phyloP scores from a whole-genome alignment of 805 yeast species.

The Tetrapisispora fleetii region DNA sequence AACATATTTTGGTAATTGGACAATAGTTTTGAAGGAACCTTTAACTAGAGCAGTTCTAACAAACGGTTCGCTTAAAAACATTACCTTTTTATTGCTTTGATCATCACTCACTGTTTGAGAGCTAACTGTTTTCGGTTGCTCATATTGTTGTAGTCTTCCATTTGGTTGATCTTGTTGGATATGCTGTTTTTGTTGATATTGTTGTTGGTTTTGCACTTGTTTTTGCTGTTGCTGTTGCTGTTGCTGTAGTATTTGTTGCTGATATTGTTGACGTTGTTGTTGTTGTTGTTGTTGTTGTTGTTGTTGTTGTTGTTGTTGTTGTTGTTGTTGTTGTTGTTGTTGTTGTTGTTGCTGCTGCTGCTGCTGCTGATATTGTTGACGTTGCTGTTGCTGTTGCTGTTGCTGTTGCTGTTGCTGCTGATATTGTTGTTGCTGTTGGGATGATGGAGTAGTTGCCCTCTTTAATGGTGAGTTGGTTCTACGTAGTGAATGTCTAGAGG shows the following conservation, averaged over 20 bases:
- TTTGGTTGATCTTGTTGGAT: background rate
- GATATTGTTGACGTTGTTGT: constrained; percentile 1
- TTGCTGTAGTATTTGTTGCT: constrained; percentile 11
- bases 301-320: constrained; percentile 14
- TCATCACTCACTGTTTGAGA: constrained; percentile 7
- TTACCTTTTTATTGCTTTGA: constrained; percentile 21
- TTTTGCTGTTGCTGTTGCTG: constrained; percentile 10
- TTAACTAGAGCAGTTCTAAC: constrained; percentile 90
- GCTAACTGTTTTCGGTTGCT: constrained; percentile 8
- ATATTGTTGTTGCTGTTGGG: constrained; percentile 9
- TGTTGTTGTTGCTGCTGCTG: constrained; percentile 7
- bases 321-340: constrained; percentile 4
- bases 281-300: constrained; percentile 14
- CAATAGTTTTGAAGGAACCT: constrained; percentile 93
- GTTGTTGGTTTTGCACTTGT: constrained; percentile 4
- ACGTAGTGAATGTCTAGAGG: constrained; percentile 39
- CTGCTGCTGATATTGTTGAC: constrained; percentile 3
- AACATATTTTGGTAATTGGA: constrained; percentile 88
- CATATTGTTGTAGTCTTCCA: constrained; percentile 12
- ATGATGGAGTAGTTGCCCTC: constrained; percentile 10
- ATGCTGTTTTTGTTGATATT: constrained; percentile 7
- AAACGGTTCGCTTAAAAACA: constrained; percentile 86
- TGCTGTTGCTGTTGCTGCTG: constrained; percentile 14
- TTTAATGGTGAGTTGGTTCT: constrained; percentile 24
- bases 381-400: constrained; percentile 2